Conservation (phyloP, 1,284 basidiomycete species). For the Anthracocystis setariae region DNA sequence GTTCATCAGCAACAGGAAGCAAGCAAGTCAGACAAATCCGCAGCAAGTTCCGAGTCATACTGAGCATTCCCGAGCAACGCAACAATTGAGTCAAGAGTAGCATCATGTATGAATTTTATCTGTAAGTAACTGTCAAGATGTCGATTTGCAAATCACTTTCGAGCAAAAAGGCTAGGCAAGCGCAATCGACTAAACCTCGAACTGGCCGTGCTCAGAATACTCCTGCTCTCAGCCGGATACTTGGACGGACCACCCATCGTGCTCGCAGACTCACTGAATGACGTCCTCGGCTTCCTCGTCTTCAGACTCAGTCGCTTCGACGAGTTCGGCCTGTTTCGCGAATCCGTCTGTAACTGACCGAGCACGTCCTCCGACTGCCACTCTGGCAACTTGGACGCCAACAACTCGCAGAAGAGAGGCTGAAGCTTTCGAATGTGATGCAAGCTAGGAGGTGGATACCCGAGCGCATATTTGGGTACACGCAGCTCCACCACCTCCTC, state of each 20-base stretch:
- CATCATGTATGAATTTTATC: too few relatives aligned
- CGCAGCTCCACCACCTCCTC: constrained; percentile 30
- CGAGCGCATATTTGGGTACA: constrained; percentile 12
- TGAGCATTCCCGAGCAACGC: too few relatives aligned
- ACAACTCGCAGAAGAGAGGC: constrained; percentile 58
- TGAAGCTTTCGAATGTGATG: constrained; percentile 52
- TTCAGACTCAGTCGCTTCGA: constrained; percentile 19
- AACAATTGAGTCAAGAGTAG: too few relatives aligned
- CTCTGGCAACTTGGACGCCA: constrained; percentile 56
- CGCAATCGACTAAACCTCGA: constrained; percentile 18
- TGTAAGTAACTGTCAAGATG: too few relatives aligned
- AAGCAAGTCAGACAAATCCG: too few relatives aligned
- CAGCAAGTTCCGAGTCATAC: too few relatives aligned
- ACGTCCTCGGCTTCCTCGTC: constrained; percentile 20
- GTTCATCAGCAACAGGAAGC: too few relatives aligned
- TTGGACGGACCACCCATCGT: constrained; percentile 1
- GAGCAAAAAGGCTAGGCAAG: constrained; percentile 28
- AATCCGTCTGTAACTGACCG: constrained; percentile 24
- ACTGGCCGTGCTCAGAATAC: constrained; percentile 24
- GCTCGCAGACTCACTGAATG: constrained; percentile 29
- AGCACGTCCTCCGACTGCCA: constrained; percentile 56
- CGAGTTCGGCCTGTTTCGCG: background rate
- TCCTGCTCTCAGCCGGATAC: constrained; percentile 36
- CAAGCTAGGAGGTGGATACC: constrained; percentile 40
- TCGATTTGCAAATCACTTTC: constrained; percentile 20